Percentiles rank a stretch among this genome's conserved stretches.
Conservation (phyloP, 495 filamentous ascomycete genomes). For the Massariosphaeria phaeospora region DNA sequence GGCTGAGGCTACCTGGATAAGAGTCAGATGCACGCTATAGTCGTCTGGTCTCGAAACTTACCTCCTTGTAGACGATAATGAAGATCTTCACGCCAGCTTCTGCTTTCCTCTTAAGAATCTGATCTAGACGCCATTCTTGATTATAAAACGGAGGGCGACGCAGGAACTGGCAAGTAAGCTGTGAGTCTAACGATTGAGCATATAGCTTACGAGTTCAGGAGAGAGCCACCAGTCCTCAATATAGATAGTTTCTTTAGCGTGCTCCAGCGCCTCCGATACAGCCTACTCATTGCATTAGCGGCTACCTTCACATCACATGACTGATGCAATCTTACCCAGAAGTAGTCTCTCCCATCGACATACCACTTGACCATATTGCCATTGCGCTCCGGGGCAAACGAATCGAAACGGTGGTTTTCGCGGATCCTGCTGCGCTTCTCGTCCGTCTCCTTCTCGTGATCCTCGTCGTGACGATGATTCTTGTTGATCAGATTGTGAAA, state of each 20-base stretch:
- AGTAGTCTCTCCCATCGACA: conserved; percentile 88
- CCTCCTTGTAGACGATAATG: conserved; percentile 87
- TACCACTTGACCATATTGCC: conserved; percentile 96
- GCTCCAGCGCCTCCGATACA: conserved; percentile 78
- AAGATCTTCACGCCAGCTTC: conserved; percentile 94
- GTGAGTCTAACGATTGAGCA: background rate
- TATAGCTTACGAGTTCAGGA: conserved; percentile 58
- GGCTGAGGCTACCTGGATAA: conserved; percentile 57
- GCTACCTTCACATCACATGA: background rate
- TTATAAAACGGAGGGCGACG: conserved; percentile 73
- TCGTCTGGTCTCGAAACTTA: background rate
- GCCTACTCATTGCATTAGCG: conserved; percentile 41
- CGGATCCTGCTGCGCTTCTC: conserved; percentile 66
- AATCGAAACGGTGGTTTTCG: conserved; percentile 75
- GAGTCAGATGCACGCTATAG: conserved; percentile 32
- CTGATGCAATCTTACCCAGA: conserved; percentile 52
- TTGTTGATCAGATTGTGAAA: conserved; percentile 72
- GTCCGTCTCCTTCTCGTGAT: conserved; percentile 80
- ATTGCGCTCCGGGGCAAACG: conserved; percentile 77
- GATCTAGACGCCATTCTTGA: conserved; percentile 85
- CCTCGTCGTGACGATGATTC: conserved; percentile 92
- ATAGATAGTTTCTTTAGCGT: conserved; percentile 88
- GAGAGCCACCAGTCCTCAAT: conserved; percentile 97
- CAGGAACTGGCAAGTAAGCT: conserved; percentile 53
- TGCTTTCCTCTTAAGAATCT: conserved; percentile 77